Conservation (phyloP, 2,329 filamentous ascomycete genomes). For the Ophiostoma montium region DNA sequence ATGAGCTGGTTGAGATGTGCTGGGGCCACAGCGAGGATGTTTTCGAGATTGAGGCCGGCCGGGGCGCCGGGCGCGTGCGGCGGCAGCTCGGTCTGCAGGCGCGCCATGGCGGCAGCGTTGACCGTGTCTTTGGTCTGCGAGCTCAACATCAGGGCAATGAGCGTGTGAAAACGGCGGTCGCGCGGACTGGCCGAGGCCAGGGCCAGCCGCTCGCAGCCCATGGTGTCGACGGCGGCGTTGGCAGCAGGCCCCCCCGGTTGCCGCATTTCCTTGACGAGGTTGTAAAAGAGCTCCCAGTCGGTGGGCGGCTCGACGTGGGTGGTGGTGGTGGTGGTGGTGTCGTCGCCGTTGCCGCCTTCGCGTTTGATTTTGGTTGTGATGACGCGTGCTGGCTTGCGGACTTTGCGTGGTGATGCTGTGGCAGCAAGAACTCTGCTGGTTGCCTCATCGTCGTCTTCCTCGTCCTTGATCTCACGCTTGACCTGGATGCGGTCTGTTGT, state of each 20-base stretch:
- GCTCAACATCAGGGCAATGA: slow-evolving; percentile 79
- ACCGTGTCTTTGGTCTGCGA: slow-evolving; percentile 90
- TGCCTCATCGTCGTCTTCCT: slow-evolving; percentile 5
- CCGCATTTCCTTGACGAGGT: slow-evolving; percentile 64
- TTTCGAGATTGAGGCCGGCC: slow-evolving; percentile 54
- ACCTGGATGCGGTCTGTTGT: slow-evolving; percentile 19
- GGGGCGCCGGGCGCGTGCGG: slow-evolving; percentile 30
- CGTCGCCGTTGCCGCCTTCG: background rate
- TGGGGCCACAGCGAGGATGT: slow-evolving; percentile 59
- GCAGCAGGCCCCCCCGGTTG: slow-evolving; percentile 36
- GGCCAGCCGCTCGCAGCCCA: slow-evolving; percentile 80
- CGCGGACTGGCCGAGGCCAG: slow-evolving; percentile 31
- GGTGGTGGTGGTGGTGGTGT: background rate
- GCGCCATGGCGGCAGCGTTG: slow-evolving; percentile 68
- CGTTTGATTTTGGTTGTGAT: slow-evolving; percentile 4
- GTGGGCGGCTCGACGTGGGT: slow-evolving; percentile 43
- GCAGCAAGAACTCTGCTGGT: background rate
- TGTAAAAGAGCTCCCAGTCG: slow-evolving; percentile 76
- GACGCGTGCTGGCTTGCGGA: slow-evolving; percentile 16
- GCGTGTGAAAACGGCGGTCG: slow-evolving; percentile 67
- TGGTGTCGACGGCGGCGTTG: slow-evolving; percentile 86
- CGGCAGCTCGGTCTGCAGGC: slow-evolving; percentile 60
- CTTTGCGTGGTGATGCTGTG: slow-evolving; percentile 3
- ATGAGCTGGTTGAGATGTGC: slow-evolving; percentile 58
- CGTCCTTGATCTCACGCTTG: slow-evolving; percentile 7